Evolutionary conservation across 2,329 filamentous ascomycete species (phyloP).

Genomic region (Diaporthe australafricana): DNA sequence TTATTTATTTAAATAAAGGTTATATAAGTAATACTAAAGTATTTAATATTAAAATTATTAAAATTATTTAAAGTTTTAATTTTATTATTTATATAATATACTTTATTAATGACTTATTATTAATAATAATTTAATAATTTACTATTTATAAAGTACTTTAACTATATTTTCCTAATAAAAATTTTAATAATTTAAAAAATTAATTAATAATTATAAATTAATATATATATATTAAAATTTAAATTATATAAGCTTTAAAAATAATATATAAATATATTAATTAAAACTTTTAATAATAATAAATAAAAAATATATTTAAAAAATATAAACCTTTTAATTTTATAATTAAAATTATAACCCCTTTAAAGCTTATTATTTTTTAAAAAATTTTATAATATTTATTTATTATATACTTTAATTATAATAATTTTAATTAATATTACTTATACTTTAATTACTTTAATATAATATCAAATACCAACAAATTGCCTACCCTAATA

Average conservation of each 20-base stretch:
- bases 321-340: not conserved
- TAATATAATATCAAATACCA: not conserved
- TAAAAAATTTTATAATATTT: not conserved
- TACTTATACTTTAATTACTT: not conserved
- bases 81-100: not conserved
- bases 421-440: not conserved
- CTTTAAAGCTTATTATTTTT: not conserved
- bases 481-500: too few relatives aligned
- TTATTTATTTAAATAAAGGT: too few relatives aligned
- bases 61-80: too few relatives aligned
- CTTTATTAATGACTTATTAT: not conserved
- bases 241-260: not conserved
- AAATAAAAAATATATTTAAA: not conserved
- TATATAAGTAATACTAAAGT: not conserved
- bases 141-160: not conserved
- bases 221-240: not conserved
- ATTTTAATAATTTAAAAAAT: not conserved
- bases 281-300: not conserved
- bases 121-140: not conserved
- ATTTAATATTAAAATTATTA: too few relatives aligned
- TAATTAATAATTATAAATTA: not conserved
- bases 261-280: not conserved
- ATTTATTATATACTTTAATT: not conserved
- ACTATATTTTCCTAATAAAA: not conserved
- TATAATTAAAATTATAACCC: not conserved